Evolutionary conservation across 2,329 filamentous ascomycete species (phyloP).

Genomic region (Aaosphaeria pasadenensis): DNA sequence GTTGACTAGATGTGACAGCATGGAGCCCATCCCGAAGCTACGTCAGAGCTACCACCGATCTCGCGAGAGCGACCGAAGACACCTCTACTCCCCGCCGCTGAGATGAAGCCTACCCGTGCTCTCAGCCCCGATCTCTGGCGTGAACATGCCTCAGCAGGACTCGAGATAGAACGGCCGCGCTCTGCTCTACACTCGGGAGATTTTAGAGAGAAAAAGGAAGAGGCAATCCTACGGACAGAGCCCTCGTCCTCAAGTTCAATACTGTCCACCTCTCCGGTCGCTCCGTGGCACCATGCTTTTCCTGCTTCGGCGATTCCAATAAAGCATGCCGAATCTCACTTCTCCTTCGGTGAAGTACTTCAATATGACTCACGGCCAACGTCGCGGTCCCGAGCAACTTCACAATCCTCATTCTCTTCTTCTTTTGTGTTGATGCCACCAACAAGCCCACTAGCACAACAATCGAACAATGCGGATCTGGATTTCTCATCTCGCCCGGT

Average conservation of each 20-base stretch:
- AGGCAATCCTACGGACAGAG: slow-evolving; percentile 11
- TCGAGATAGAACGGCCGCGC: slow-evolving; percentile 74
- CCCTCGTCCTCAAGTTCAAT: slow-evolving; percentile 10
- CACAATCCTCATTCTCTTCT: slow-evolving; percentile 66
- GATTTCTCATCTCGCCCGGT: slow-evolving; percentile 54
- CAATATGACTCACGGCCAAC: slow-evolving; percentile 2
- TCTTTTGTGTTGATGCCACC: slow-evolving; percentile 84
- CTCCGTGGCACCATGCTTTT: slow-evolving; percentile 55
- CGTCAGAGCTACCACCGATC: slow-evolving; percentile 7
- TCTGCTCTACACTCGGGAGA: slow-evolving; percentile 68
- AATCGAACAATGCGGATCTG: slow-evolving; percentile 77
- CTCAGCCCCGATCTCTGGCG: slow-evolving; percentile 22
- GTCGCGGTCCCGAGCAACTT: slow-evolving; percentile 39
- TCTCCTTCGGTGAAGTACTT: slow-evolving; percentile 7
- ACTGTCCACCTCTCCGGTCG: slow-evolving; percentile 52
- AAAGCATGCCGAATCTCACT: slow-evolving; percentile 10
- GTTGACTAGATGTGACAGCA: slow-evolving; percentile 9
- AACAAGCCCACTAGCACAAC: slow-evolving; percentile 88
- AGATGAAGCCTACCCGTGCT: slow-evolving; percentile 33
- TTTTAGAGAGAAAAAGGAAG: slow-evolving; percentile 51
- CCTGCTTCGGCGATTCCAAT: slow-evolving; percentile 34
- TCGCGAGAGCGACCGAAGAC: slow-evolving; percentile 27
- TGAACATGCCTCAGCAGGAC: slow-evolving; percentile 29
- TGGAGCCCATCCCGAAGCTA: slow-evolving; percentile 9
- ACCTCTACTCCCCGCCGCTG: slow-evolving; percentile 33